Evolutionary conservation across 139 green algal species (phyloP), one percentile per base, ranked within the genome.

Genomic region (Trebouxia sp.): DNA sequence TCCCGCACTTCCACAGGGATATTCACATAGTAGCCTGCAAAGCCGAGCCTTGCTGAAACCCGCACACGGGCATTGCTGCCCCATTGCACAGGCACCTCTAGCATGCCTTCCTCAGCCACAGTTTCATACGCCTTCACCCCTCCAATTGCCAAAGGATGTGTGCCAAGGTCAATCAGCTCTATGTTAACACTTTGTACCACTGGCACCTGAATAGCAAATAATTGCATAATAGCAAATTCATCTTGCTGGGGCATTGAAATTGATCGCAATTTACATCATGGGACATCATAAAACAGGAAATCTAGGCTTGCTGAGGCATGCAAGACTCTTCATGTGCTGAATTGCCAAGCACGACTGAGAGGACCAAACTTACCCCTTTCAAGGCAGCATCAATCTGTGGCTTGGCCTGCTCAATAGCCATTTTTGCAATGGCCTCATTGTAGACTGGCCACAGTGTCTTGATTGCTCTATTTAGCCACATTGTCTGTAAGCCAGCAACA

Each of bases 121-220:
- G 91, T 91, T 14, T 87, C 38, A 79, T 93, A 94, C 24, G 82
- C 80, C 84, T 94, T 94, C 70, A 93, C 88, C 32, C 91, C 91
- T 1, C 83, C 87, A 28, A 93, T 76, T 26, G 81, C 77, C 22
- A 90, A 51, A 9, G 91, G 88, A 6, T 81, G 58, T 15, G 66
- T 76, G 5, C 91, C 91, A 24, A 94, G 72, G 43, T 85, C 87
- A 37, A 94, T 83, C 20, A 83, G 76, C 76, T 93, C 82, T 45
- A 90, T 84, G 38, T 75, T 67, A 24, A 86, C 83, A 24, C 83
- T 76, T 78, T 90, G 78, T n/a, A 93, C 48, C 24, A 91, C 75
- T 62, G 83, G 80, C 17, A 79, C 58, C 86, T 90, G 47, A 69
- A 77, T 10, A 47, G 35, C 20, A 48, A 17, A 74, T 14, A 58